Conservation (phyloP, 331 rosid genomes). For the Acacia concinna region DNA sequence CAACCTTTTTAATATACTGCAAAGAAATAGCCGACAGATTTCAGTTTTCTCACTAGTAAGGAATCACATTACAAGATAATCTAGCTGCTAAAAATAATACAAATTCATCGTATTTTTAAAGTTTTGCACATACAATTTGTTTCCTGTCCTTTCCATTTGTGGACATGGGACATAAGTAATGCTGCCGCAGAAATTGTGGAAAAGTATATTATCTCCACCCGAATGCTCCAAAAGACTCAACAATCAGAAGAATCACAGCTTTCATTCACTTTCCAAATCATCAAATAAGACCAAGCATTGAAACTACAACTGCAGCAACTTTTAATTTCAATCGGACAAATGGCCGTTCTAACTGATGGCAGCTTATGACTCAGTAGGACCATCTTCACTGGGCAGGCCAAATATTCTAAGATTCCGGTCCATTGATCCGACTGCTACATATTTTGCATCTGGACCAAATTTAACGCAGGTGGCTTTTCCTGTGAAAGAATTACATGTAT, state of each 20-base stretch:
- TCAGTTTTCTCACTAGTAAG: conserved; percentile 35
- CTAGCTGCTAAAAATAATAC: conserved; percentile 18
- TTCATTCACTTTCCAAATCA: conserved; percentile 36
- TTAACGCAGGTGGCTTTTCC: conserved; percentile 78
- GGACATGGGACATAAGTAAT: conserved; percentile 8
- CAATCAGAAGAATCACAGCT: conserved; percentile 38
- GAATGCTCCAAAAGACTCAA: conserved; percentile 29
- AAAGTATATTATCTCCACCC: conserved; percentile 27
- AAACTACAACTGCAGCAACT: conserved; percentile 32
- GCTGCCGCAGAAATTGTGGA: conserved; percentile 41
- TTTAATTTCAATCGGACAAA: not conserved
- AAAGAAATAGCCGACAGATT: conserved; percentile 19
- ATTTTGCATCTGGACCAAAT: conserved; percentile 87
- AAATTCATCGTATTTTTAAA: conserved; percentile 2
- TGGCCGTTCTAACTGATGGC: not conserved
- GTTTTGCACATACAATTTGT: conserved; percentile 37
- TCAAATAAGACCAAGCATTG: conserved; percentile 30
- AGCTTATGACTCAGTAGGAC: conserved; percentile 47
- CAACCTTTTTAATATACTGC: conserved; percentile 4
- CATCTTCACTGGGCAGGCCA: conserved; percentile 66
- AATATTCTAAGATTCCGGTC: conserved; percentile 93
- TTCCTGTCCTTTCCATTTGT: conserved; percentile 22
- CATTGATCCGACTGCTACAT: conserved; percentile 85
- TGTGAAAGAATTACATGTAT: conserved; percentile 35
- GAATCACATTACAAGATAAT: conserved; percentile 36